Base-by-base conservation (phyloP, 2,329 filamentous ascomycete species). In the Hirsutella rhossiliensis region DNA sequence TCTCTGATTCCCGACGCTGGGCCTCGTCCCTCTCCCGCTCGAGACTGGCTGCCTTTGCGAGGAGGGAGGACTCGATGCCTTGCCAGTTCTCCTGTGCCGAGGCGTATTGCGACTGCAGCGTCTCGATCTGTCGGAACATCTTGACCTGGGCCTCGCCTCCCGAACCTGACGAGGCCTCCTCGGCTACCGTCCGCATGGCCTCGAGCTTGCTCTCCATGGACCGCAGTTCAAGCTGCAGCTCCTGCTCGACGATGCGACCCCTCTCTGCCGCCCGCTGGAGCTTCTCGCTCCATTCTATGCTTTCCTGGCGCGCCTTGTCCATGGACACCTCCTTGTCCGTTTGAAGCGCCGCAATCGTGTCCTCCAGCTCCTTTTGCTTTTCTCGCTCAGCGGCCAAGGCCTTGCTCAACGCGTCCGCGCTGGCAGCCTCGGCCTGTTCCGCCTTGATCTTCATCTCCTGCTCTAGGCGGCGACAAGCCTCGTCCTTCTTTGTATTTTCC, bases 11-110 rank as follows among this genome's bases (percentile, higher is more conserved):
- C 46, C 87, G 80, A 52, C 81, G 81, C 41, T 80, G 73, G 9
- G 86, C 78, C 56, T 98, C 92, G 56, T 97, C 89, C 45, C 87
- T 79, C 61, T 98, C 94, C 58, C 84, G 92, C 61, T 98, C 92
- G 11, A 97, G 69, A 41, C 71, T 82, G 4, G 81, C 74, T 11
- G 92, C 74, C 45, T 89, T 78, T 19, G 86, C 79, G 42, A 90
- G 75, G 29, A 98, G 66, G 3, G 86, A 94, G 11, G 84, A 78
- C 62, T 98, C 90, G 48, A 98, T 94, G 1, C 88, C 87, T 58
- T 96, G 89, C 92, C 94, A 98, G 55, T 98, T 98, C 57, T 94
- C 87, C 52, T 87, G 92, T 1, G 92, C 92, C 44, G 94, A 81
- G 1, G 88, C 81, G 63, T 98, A 95, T 60, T 98, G 94, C 7